Evolutionary conservation across 2,329 filamentous ascomycete species (phyloP), one percentile per base, ranked within the genome.

Genomic region (Sporothrix schenckii): DNA sequence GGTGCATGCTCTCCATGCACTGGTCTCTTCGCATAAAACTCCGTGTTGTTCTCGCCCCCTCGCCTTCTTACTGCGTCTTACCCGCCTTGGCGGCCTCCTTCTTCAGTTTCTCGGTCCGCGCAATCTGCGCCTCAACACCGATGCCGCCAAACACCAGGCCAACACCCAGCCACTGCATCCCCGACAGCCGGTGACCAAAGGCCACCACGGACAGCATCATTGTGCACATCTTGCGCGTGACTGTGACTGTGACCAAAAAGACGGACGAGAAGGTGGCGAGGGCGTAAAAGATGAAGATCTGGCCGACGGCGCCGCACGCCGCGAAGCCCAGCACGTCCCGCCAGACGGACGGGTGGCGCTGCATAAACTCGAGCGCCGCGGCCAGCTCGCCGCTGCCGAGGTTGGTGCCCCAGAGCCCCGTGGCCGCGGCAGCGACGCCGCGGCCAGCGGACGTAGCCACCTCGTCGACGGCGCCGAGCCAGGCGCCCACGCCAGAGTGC

Each of bases 171-270:
- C 94, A 97, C 82, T 99, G 95, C 86, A 94, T 96, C n/a, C 84
- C 82, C 39, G 88, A 91, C 65, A 99, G 86, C 73, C 87, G 88
- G 80, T 99, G 95, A 39, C 95, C 95, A 79, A 98, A 99, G 82
- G 93, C 93, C 72, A 98, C 84, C 39, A 99, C 95, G 69, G 93
- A 97, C 67, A 98, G 85, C 72, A 98, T 92, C 95, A 99, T 99
- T 75, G 94, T 98, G 79, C 98, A 87, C 95, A 99, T 99, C 84
- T 99, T 99, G 77, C 95, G 87, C 60, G 95, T 99, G 60, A 99
- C 95, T 1, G 93, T 99, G 2, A 99, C 94, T 4, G 95, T 98
- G 56, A 98, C 94, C 66, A 99, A 88, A 67, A 98, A 86, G 65
- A 99, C 87, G 11, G 91, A 95, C 11, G 92, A 95, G 82, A 98